phyloP scores from a whole-genome alignment of 768 basidiomycete species.

The Leucosporidium scottii region DNA sequence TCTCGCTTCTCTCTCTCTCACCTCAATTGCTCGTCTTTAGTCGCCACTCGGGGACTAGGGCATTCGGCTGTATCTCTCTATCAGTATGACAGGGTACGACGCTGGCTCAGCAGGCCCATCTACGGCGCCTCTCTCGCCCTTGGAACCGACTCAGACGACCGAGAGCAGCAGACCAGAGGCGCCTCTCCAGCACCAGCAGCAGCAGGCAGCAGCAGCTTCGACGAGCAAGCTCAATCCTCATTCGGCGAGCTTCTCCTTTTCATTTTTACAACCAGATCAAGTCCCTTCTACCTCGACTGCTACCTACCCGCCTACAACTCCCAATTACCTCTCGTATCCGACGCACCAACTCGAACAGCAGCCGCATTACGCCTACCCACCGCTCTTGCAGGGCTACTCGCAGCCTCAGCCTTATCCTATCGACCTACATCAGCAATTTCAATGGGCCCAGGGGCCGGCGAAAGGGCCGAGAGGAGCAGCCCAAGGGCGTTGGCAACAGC shows the following conservation, averaged over 20 bases:
- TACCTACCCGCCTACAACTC: no score
- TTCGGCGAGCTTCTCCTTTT: not conserved
- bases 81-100: no score
- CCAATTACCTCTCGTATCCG: not conserved
- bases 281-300: not conserved
- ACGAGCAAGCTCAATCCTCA: slow-evolving; percentile 3
- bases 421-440: not conserved
- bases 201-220: not conserved
- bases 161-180: not conserved
- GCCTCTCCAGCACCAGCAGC: not conserved
- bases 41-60: no score
- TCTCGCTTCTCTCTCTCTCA: no score
- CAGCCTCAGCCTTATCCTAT: not conserved
- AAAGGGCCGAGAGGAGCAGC: not conserved
- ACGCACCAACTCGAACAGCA: not conserved
- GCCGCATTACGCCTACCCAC: not conserved
- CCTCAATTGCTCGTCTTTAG: no score
- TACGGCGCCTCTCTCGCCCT: not conserved
- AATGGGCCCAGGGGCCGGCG: not conserved
- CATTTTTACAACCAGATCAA: not conserved
- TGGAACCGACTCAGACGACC: not conserved
- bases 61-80: no score
- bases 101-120: not conserved
- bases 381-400: not conserved
- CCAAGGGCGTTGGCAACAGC: not conserved